Evolutionary conservation across 2,329 filamentous ascomycete genomes (phyloP), one percentile per base, ranked within the genome.

Genomic region (Byssothecium circinans): DNA sequence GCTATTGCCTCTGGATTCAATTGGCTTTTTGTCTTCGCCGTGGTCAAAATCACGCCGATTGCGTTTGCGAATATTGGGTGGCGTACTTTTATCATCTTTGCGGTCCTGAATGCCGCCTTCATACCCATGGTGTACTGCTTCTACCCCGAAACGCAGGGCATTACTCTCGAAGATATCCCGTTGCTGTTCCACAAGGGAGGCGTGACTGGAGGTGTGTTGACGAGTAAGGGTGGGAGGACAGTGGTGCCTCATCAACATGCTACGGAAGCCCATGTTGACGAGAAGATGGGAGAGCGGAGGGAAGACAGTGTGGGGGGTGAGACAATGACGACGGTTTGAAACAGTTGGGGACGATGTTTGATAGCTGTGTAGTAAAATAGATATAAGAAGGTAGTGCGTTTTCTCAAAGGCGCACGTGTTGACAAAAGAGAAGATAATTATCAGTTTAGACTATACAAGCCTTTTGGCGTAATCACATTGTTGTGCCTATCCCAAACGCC

Each of bases 101-200:
- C 35, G 2, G 30, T 43, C 1, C 50, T 62, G 17, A 59, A 60
- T 33, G 50, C 61, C 2, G 49, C 51, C 0, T 61, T 60, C 41
- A 53, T 57, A 17, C 51, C 49, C 3, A 50, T 51, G 35, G 37
- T 64, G 2, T 64, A 60, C 41, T 62, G 54, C 35, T 49, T 65
- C n/a, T 62, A 64, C 33, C 57, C 58, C 2, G 63, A 62, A 37
- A 62, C 62, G 0, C 86, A 85, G 62, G 75, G 82, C 0, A 66
- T 85, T 2, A 81, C 81, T 0, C 74, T 87, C 0, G 84, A 87
- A 57, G 84, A 86, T 59, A 82, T 87, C 74, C 82, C 78, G 39
- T 43, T 54, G 22, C 30, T 58, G 30, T 52, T 58, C 30, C 29
- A 34, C 20, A 54, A 58, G 33, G 47, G 51, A 22, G 55, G 53